These are phyloP conservation scores for Claviceps digitariae DNA, from an alignment of 2,329 filamentous ascomycete species.

Conservation along the genomic window DNA sequence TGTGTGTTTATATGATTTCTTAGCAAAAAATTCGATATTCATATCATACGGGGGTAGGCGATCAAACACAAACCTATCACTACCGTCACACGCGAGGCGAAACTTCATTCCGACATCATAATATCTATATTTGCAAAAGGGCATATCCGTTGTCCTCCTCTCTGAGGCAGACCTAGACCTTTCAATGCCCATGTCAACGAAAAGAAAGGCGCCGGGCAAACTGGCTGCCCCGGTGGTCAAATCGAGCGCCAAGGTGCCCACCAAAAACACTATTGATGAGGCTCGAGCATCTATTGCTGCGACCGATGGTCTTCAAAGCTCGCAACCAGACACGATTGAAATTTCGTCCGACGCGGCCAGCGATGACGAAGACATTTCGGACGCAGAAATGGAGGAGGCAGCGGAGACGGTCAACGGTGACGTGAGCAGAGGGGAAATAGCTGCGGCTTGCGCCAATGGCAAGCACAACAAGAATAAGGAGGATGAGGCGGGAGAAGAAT, in stretches of 20 bases:
- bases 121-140: not conserved
- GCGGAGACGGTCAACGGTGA: conserved; percentile 8
- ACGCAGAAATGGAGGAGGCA: conserved; percentile 19
- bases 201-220: conserved; percentile 44
- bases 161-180: not conserved
- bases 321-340: conserved; percentile 33
- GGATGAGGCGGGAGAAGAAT: conserved; percentile 19
- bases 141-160: not conserved
- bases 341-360: conserved; percentile 43
- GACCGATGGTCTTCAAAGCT: conserved; percentile 24
- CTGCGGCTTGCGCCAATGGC: conserved; percentile 13
- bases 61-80: conserved; percentile 1
- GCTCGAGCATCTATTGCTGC: conserved; percentile 39
- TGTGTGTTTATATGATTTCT: not conserved
- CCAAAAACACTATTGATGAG: conserved; percentile 43
- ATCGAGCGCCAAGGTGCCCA: conserved; percentile 35
- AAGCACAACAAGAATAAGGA: conserved; percentile 11
- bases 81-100: not conserved
- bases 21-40: not conserved
- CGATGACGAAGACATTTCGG: conserved; percentile 29
- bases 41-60: not conserved
- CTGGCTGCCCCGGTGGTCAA: conserved; percentile 42
- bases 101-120: not conserved
- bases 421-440: conserved; percentile 3
- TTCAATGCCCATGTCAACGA: conserved; percentile 39